These are phyloP conservation scores for Talaromyces rugulosus DNA, from an alignment of 2,329 filamentous ascomycete genomes.

Conservation along the genomic window DNA sequence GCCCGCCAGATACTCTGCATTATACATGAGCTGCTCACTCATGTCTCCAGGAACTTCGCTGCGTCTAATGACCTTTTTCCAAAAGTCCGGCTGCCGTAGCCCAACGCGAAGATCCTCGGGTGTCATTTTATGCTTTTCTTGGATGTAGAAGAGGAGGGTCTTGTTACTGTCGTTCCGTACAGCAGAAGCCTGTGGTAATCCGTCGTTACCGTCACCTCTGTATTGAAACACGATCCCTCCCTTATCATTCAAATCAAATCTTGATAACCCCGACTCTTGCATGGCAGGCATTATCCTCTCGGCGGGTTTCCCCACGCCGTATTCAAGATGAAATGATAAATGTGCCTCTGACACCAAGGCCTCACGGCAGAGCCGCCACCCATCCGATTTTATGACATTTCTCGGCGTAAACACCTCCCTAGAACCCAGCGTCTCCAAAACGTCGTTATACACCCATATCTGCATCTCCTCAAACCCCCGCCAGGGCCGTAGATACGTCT, in stretches of 20 bases:
- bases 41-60: neutral
- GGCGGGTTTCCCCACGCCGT: too few species aligned
- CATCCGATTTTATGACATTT: too few species aligned
- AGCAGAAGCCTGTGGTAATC: neutral
- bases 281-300: too few species aligned
- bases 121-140: neutral
- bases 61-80: neutral
- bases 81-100: neutral
- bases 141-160: neutral
- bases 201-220: constrained; percentile 10
- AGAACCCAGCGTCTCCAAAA: too few species aligned
- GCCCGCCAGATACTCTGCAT: constrained; percentile 12
- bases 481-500: neutral
- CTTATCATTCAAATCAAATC: too few species aligned
- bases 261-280: too few species aligned
- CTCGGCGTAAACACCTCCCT: too few species aligned
- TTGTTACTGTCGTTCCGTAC: neutral
- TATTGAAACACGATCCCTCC: too few species aligned
- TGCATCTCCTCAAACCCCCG: neutral
- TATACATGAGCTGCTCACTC: constrained; percentile 1
- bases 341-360: too few species aligned
- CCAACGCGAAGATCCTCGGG: neutral
- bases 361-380: too few species aligned
- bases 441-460: neutral
- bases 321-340: too few species aligned